Evolutionary conservation across 805 yeast species (phyloP).

Genomic region (Blastobotrys robertii): DNA sequence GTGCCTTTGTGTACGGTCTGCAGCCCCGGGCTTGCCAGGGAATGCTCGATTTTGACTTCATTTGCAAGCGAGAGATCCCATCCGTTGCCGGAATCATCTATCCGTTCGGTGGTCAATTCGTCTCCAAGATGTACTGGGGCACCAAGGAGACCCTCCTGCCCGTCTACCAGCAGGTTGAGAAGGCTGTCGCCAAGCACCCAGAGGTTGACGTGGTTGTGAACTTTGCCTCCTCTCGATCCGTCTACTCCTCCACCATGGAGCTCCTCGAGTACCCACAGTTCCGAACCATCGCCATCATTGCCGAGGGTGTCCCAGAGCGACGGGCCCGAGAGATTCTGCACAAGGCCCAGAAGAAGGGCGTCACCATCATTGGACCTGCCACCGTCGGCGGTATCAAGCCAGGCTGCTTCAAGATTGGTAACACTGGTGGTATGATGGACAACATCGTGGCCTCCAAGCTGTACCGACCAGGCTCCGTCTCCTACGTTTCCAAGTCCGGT

Average conservation of each 20-base stretch:
- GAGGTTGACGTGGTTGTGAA: conserved; percentile 40
- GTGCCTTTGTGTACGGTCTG: conserved; percentile 36
- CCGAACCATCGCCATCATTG: conserved; percentile 38
- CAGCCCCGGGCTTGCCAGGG: conserved; percentile 42
- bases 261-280: conserved; percentile 37
- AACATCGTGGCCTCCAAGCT: conserved; percentile 39
- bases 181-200: conserved; percentile 35
- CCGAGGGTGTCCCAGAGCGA: conserved; percentile 42
- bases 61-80: conserved; percentile 36
- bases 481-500: conserved; percentile 39
- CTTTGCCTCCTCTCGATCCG: conserved; percentile 39
- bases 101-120: conserved; percentile 38
- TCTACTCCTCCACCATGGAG: conserved; percentile 39
- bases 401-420: conserved; percentile 39
- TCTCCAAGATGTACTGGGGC: conserved; percentile 40
- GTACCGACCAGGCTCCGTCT: conserved; percentile 39
- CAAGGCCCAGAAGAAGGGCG: conserved; percentile 36
- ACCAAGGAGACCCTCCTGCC: conserved; percentile 38
- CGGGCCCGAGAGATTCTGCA: conserved; percentile 38
- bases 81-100: conserved; percentile 39
- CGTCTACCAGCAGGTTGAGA: conserved; percentile 34
- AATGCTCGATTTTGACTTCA: conserved; percentile 39
- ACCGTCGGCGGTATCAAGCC: conserved; percentile 42
- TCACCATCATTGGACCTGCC: conserved; percentile 39
- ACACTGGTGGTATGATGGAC: conserved; percentile 44